These are phyloP conservation scores for Lentinula guzmanii DNA, from an alignment of 768 basidiomycete species.

Conservation along the genomic window DNA sequence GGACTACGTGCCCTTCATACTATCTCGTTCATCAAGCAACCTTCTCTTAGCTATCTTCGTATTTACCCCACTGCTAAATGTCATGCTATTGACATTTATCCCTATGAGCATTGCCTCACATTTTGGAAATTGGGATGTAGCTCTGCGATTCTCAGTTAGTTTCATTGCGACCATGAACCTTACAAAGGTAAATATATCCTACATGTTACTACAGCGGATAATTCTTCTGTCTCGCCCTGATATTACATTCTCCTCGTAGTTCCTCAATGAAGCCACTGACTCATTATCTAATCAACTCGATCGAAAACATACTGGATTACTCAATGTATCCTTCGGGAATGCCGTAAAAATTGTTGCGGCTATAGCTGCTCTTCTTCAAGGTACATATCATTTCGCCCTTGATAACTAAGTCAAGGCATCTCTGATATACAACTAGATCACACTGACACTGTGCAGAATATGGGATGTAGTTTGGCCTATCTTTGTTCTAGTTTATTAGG, in stretches of 20 bases:
- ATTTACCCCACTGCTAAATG: not conserved
- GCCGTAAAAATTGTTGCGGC: slow-evolving; percentile 88
- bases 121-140: slow-evolving; percentile 67
- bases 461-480: slow-evolving; percentile 32
- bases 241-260: slow-evolving; percentile 25
- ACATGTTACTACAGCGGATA: not conserved
- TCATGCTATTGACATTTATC: slow-evolving; percentile 35
- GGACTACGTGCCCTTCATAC: not conserved
- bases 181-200: slow-evolving; percentile 53
- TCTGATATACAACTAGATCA: slow-evolving; percentile 39
- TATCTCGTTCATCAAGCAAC: not conserved
- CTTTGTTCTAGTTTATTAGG: not conserved
- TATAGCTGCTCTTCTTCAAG: slow-evolving; percentile 74
- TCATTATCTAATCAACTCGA: slow-evolving; percentile 74
- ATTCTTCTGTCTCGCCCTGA: not conserved
- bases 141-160: slow-evolving; percentile 64
- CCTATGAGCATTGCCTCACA: slow-evolving; percentile 67
- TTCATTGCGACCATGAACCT: slow-evolving; percentile 84
- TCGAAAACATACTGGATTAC: slow-evolving; percentile 77
- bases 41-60: not conserved
- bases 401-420: too few relatives aligned
- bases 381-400: slow-evolving; percentile 26
- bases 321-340: slow-evolving; percentile 82
- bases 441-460: slow-evolving; percentile 89
- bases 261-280: slow-evolving; percentile 78